These are phyloP conservation scores for Globisporangium irregulare DNA, from an alignment of 352 stramenopile species.

Conservation along the genomic window DNA sequence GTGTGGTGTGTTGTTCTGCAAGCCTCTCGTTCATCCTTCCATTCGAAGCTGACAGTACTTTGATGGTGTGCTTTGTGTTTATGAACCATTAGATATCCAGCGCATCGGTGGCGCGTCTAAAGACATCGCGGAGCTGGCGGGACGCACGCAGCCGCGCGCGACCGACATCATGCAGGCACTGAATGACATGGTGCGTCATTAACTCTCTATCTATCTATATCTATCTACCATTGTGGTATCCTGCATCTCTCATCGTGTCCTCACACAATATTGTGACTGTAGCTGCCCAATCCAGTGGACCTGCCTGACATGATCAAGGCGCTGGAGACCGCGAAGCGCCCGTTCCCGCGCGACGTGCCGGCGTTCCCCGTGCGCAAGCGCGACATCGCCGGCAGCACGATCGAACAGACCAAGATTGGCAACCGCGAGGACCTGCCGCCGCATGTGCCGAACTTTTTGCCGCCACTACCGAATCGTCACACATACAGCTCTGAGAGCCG, in stretches of 20 bases:
- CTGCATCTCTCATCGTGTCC: not conserved
- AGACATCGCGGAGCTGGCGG: conserved; percentile 52
- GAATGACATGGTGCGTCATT: conserved; percentile 32
- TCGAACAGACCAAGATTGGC: conserved; percentile 58
- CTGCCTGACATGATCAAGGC: conserved; percentile 49
- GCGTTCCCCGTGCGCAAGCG: conserved; percentile 51
- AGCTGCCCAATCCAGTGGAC: conserved; percentile 31
- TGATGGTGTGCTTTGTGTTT: not conserved
- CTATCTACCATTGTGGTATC: too few relatives aligned
- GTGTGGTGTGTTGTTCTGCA: not conserved
- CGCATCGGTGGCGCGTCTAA: conserved; percentile 45
- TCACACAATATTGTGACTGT: too few relatives aligned
- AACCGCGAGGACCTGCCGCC: conserved; percentile 42
- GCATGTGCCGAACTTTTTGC: conserved; percentile 50
- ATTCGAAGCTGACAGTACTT: not conserved
- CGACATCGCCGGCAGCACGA: conserved; percentile 40
- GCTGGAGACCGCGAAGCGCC: conserved; percentile 46
- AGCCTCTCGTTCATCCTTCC: not conserved
- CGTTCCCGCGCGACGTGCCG: conserved; percentile 52
- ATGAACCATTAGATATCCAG: conserved; percentile 41
- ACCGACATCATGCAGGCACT: conserved; percentile 49
- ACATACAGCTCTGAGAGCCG: conserved; percentile 57
- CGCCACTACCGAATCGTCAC: conserved; percentile 51
- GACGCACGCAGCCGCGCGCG: conserved; percentile 43
- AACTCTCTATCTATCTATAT: not conserved